Evolutionary conservation across 495 filamentous ascomycete species (phyloP), one percentile per base, ranked within the genome.

Genomic region (Tuber melanosporum): DNA sequence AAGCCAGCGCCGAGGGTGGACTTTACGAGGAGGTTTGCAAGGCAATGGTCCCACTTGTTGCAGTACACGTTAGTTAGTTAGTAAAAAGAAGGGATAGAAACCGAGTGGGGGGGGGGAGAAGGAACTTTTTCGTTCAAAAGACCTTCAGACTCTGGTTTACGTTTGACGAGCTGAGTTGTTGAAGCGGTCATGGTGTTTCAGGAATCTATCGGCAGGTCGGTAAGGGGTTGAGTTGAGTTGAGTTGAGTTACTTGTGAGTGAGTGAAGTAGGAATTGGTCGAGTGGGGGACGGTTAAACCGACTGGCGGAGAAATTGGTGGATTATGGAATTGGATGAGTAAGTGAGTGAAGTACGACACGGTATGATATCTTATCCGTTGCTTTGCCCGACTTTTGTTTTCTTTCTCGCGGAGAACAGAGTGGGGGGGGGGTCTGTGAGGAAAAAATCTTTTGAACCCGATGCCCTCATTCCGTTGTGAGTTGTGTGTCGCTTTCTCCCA

Each of bases 31-130:
- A 97, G 89, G 82, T 95, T 97, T 80, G 95, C 97, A 85, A 98
- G 91, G 85, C 94, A 97, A 85, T 91, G 93, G 85, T 99, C 95
- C 95, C 95, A 99, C 96, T 99, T 99, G 82, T 71, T 71, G 22
- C 9, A n/a, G 22, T 7, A 57, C 12, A 52, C 71, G 32, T 70
- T 36, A 46, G 42, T 39, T 39, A 39, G 41, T 80, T 74, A 80
- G 76, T 41, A 32, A 32, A 26, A 32, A 66, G 12, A 66, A 66
- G 7, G 5, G 22, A 57, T 3, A 8, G 17, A 6, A 6, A 0
- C 17, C 10, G 19, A 22, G 46, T 0, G 26, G 57, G 0, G 12
- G 26, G n/a, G 26, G n/a, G 46, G 32, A 7, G 66, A 71, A 2
- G 39, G 2, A 41, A 80, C 78, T 49, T 80, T 80, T 79, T 80